Conservation (phyloP, 805 yeast species). For the Martiniozyma abietophila region DNA sequence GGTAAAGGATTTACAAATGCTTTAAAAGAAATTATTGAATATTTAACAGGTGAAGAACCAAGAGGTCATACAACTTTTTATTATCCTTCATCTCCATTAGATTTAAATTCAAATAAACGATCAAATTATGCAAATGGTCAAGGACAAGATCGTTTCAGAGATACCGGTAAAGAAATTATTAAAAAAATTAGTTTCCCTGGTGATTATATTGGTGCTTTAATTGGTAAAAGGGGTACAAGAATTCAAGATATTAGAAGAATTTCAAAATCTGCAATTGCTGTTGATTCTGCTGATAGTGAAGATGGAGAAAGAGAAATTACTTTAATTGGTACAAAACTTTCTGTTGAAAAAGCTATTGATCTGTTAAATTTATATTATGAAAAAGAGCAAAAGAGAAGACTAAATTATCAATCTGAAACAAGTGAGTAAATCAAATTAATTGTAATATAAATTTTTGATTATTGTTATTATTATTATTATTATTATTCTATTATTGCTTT, state of each 20-base stretch:
- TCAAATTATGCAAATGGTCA: background rate
- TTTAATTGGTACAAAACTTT: slow-evolving; percentile 48
- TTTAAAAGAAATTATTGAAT: slow-evolving; percentile 51
- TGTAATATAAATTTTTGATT: too few relatives aligned
- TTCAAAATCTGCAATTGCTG: slow-evolving; percentile 71
- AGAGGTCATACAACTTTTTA: slow-evolving; percentile 55
- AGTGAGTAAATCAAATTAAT: too few relatives aligned
- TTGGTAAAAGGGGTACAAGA: slow-evolving; percentile 78
- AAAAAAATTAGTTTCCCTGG: slow-evolving; percentile 56
- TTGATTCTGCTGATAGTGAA: slow-evolving; percentile 55
- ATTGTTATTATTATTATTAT: background rate
- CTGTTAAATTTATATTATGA: slow-evolving; percentile 49
- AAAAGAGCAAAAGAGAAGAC: slow-evolving; percentile 37
- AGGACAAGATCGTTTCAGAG: slow-evolving; percentile 4
- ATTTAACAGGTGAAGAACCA: slow-evolving; percentile 63
- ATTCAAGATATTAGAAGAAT: slow-evolving; percentile 77
- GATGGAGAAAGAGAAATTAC: slow-evolving; percentile 62
- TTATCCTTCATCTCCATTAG: slow-evolving; percentile 34
- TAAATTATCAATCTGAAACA: too few relatives aligned
- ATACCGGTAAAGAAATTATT: slow-evolving; percentile 24
- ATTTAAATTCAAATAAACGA: background rate
- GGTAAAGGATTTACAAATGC: slow-evolving; percentile 54
- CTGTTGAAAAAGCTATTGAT: slow-evolving; percentile 49
- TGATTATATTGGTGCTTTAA: slow-evolving; percentile 80
- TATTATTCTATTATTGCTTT: slow-evolving; percentile 2